These are phyloP conservation scores for Pestalotiopsis sp. DNA, from an alignment of 2,329 filamentous ascomycete genomes.

Conservation along the genomic window DNA sequence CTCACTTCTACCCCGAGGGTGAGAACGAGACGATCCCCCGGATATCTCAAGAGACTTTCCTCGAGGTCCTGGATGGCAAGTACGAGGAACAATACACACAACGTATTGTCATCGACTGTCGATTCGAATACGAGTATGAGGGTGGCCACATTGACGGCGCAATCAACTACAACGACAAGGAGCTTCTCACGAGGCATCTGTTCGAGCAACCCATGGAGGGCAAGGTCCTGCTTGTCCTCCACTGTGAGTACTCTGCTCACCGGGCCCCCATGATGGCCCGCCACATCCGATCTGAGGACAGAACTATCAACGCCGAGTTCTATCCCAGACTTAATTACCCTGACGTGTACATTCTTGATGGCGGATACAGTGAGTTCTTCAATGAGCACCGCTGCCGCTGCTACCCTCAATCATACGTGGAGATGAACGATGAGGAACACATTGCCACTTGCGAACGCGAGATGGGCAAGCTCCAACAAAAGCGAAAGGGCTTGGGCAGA, in stretches of 20 bases:
- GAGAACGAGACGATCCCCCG: slow-evolving; percentile 86
- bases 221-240: slow-evolving; percentile 84
- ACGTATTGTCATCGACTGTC: slow-evolving; percentile 89
- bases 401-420: slow-evolving; percentile 93
- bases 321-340: slow-evolving; percentile 94
- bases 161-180: slow-evolving; percentile 97
- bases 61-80: slow-evolving; percentile 86
- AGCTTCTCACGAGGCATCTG: slow-evolving; percentile 77
- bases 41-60: slow-evolving; percentile 79
- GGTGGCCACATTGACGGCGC: slow-evolving; percentile 94
- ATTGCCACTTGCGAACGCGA: slow-evolving; percentile 92
- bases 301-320: slow-evolving; percentile 78
- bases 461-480: slow-evolving; percentile 88
- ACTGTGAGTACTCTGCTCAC: slow-evolving; percentile 98
- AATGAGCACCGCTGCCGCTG: slow-evolving; percentile 76
- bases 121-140: slow-evolving; percentile 98
- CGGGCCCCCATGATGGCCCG: slow-evolving; percentile 96
- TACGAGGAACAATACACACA: slow-evolving; percentile 77
- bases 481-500: slow-evolving; percentile 78
- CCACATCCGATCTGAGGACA: slow-evolving; percentile 87
- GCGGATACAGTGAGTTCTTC: slow-evolving; percentile 95
- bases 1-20: slow-evolving; percentile 81
- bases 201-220: slow-evolving; percentile 70
- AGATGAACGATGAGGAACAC: slow-evolving; percentile 93
- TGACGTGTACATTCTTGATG: slow-evolving; percentile 95